Conservation (phyloP, 108 stramenopile species). For the Cyclotella sp. region DNA sequence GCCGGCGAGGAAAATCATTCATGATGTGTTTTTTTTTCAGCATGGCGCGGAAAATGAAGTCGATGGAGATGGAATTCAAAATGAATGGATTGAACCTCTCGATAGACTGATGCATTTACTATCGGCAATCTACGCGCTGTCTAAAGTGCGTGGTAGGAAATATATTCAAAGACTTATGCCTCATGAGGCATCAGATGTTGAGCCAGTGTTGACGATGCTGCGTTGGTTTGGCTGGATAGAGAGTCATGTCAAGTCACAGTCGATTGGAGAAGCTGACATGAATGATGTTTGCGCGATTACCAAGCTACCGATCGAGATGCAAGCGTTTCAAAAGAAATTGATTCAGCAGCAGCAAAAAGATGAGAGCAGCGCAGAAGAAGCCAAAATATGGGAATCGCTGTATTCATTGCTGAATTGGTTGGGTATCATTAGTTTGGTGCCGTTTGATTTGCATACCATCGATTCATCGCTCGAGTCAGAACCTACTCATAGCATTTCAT, state of each 20-base stretch:
- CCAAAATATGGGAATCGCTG: constrained; percentile 89
- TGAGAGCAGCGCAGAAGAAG: constrained; percentile 30
- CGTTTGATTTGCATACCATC: constrained; percentile 90
- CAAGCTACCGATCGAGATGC: constrained; percentile 21
- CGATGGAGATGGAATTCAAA: constrained; percentile 1
- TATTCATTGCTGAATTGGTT: constrained; percentile 98
- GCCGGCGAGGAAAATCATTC: constrained; percentile 43
- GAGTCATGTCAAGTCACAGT: background rate
- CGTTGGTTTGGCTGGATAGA: constrained; percentile 56
- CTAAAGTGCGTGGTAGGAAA: constrained; percentile 94
- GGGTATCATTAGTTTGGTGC: constrained; percentile 92
- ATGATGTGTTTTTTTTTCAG: constrained; percentile 48
- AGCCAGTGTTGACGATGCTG: constrained; percentile 80
- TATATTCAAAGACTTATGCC: constrained; percentile 87
- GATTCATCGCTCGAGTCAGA: constrained; percentile 64
- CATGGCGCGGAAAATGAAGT: background rate
- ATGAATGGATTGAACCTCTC: constrained; percentile 38
- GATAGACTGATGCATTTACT: constrained; percentile 62
- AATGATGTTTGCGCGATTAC: background rate
- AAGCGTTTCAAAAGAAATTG: constrained; percentile 32
- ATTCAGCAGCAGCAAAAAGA: constrained; percentile 39
- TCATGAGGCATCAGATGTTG: constrained; percentile 92
- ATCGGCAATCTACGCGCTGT: constrained; percentile 88
- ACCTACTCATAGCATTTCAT: background rate
- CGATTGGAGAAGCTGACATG: background rate